A percentile compares a stretch with the other conserved stretches of the same genome.
These are phyloP conservation scores for Platanthera zijinensis DNA, from an alignment of 106 monocot genomes.

Conservation along the genomic window DNA sequence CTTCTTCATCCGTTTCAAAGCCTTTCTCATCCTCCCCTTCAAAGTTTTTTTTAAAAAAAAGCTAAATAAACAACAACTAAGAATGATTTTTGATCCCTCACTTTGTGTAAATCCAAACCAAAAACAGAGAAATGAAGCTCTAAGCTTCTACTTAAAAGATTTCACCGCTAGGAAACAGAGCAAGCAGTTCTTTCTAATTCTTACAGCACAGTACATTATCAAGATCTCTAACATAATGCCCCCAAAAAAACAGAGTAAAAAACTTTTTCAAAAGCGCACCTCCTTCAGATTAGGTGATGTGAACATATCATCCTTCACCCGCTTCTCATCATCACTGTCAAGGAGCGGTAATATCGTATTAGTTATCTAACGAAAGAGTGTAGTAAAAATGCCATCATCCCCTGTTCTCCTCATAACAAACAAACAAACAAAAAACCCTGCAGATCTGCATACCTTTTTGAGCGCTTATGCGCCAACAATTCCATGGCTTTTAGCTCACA, in stretches of 20 bases:
- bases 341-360: not conserved
- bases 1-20: not conserved
- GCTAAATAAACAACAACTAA: not conserved
- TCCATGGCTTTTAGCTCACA: constrained; percentile 14
- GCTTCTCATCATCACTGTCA: constrained; percentile 46
- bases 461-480: constrained; percentile 30
- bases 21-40: no score
- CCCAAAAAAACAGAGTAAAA: not conserved
- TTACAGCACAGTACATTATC: not conserved
- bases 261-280: constrained; percentile 12
- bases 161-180: not conserved
- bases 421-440: not conserved
- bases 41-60: not conserved
- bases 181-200: not conserved
- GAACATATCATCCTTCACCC: constrained; percentile 14
- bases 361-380: not conserved
- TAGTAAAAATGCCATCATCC: not conserved
- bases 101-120: not conserved
- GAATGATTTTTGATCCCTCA: not conserved
- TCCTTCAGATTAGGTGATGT: constrained; percentile 27
- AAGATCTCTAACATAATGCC: not conserved
- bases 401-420: not conserved
- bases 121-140: not conserved
- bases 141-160: not conserved
- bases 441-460: constrained; percentile 45